Conservation (phyloP, 139 green algal species). For the Cymbomonas tetramitiformis region DNA sequence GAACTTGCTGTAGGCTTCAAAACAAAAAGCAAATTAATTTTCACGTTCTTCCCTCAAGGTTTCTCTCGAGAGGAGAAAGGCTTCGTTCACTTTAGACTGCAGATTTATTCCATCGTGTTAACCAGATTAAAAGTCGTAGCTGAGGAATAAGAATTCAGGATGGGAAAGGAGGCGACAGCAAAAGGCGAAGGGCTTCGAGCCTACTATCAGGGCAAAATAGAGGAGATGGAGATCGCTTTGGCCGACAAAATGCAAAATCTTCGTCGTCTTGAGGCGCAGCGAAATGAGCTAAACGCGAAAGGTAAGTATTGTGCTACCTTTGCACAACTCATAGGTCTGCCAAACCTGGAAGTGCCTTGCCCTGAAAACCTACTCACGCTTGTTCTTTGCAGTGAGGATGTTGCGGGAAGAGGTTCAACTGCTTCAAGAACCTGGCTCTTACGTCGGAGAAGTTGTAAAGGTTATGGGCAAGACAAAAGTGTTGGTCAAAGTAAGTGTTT, state of each 20-base stretch:
- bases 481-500: slow-evolving; percentile 64
- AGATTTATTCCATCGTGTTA: too few species aligned
- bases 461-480: slow-evolving; percentile 99
- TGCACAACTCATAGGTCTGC: not conserved
- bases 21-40: too few species aligned
- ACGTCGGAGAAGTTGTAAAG: slow-evolving; percentile 98
- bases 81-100: too few species aligned
- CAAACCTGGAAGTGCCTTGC: too few species aligned
- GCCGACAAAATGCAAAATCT: slow-evolving; percentile 87
- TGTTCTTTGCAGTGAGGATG: slow-evolving; percentile 66
- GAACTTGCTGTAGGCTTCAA: too few species aligned
- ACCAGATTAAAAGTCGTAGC: too few species aligned
- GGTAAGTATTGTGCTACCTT: slow-evolving; percentile 34
- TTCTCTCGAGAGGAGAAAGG: too few species aligned
- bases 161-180: too few species aligned
- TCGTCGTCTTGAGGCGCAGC: slow-evolving; percentile 83
- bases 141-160: too few species aligned
- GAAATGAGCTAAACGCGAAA: slow-evolving; percentile 94
- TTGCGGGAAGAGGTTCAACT: slow-evolving; percentile 91
- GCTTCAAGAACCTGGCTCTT: slow-evolving; percentile 92
- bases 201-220: slow-evolving; percentile 83
- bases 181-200: slow-evolving; percentile 20
- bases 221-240: slow-evolving; percentile 78
- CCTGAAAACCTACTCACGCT: too few species aligned
- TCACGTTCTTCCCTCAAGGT: too few species aligned